phyloP scores from a whole-genome alignment of 1,284 basidiomycete genomes.

The Cryptococcus sp. region DNA sequence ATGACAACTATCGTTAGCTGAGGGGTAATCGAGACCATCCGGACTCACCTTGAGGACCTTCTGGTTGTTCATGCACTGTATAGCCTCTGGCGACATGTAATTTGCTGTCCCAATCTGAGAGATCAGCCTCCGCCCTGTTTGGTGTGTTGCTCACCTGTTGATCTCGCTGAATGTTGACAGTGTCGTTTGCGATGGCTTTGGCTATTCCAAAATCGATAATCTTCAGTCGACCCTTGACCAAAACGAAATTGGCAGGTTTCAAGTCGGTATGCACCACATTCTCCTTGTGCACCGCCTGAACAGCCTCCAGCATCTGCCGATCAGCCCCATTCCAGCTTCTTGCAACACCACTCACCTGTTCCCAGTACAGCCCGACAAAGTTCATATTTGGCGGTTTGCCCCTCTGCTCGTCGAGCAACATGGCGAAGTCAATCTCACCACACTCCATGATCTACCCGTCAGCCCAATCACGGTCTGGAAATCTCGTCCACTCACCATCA shows the following conservation, averaged over 20 bases:
- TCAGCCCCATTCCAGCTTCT: neutral
- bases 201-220: conserved; percentile 96
- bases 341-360: conserved; percentile 72
- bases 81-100: conserved; percentile 93
- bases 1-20: conserved; percentile 25
- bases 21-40: no score
- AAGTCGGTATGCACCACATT: conserved; percentile 95
- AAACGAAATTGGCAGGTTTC: conserved; percentile 93
- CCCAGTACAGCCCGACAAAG: conserved; percentile 90
- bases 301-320: conserved; percentile 86
- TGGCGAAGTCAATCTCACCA: conserved; percentile 82
- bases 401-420: conserved; percentile 71
- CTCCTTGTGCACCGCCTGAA: conserved; percentile 90
- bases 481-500: conserved; percentile 52
- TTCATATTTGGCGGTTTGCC: conserved; percentile 79
- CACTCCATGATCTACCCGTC: conserved; percentile 71
- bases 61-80: conserved; percentile 54
- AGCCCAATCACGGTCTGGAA: conserved; percentile 1
- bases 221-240: conserved; percentile 87
- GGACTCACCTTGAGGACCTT: conserved; percentile 44
- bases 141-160: conserved; percentile 59
- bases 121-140: conserved; percentile 2
- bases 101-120: conserved; percentile 87
- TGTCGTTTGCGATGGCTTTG: conserved; percentile 93
- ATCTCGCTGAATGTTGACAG: conserved; percentile 91